Conservation (phyloP, 768 basidiomycete species). For the Pulveroboletus sp. region DNA sequence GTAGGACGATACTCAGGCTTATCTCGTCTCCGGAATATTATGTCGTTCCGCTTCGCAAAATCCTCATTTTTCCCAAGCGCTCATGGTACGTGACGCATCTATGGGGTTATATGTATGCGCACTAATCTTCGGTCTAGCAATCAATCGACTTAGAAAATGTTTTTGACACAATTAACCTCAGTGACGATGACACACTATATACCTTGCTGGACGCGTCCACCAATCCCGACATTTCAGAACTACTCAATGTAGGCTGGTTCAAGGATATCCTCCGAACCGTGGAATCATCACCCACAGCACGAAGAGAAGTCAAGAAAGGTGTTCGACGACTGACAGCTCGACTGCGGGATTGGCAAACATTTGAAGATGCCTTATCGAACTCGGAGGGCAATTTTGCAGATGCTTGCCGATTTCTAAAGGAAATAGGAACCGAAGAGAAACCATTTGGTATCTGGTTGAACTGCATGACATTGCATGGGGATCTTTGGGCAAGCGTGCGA, state of each 20-base stretch:
- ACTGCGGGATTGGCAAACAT: slow-evolving; percentile 55
- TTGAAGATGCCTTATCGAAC: slow-evolving; percentile 61
- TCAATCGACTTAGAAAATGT: slow-evolving; percentile 52
- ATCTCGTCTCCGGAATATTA: slow-evolving; percentile 59
- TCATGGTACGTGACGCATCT: slow-evolving; percentile 39
- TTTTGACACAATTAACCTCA: slow-evolving; percentile 52
- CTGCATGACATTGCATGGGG: slow-evolving; percentile 59
- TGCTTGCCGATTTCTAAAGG: slow-evolving; percentile 53
- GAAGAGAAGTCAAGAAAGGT: slow-evolving; percentile 41
- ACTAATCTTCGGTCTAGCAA: slow-evolving; percentile 40
- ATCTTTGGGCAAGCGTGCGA: slow-evolving; percentile 39
- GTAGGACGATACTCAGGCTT: slow-evolving; percentile 55
- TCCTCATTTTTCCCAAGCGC: slow-evolving; percentile 39
- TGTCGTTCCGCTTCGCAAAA: slow-evolving; percentile 65
- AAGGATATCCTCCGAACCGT: slow-evolving; percentile 21
- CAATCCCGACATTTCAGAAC: slow-evolving; percentile 61
- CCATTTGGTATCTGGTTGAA: slow-evolving; percentile 73
- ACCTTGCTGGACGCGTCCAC: slow-evolving; percentile 63
- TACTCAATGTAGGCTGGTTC: slow-evolving; percentile 41
- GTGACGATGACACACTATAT: slow-evolving; percentile 49
- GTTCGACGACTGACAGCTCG: slow-evolving; percentile 48
- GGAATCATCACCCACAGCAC: slow-evolving; percentile 29
- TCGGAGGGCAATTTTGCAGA: slow-evolving; percentile 47
- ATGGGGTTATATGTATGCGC: not conserved
- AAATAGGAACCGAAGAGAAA: slow-evolving; percentile 62